Evolutionary conservation across 1,139 yeast species (phyloP).

Genomic region (Suhomyces guaymorum): DNA sequence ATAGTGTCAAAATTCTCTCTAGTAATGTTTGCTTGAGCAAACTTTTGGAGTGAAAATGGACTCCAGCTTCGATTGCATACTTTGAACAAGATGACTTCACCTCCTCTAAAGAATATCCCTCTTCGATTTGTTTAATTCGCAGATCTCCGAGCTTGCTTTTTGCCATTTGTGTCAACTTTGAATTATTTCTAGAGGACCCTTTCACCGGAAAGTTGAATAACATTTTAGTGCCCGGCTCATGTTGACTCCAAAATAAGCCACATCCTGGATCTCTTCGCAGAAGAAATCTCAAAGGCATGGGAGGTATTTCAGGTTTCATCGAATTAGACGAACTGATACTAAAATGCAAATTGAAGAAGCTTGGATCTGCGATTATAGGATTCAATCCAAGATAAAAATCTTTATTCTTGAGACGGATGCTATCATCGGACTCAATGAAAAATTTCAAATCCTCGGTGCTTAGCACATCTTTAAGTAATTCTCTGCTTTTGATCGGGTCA

Average conservation of each 20-base stretch:
- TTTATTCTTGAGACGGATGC: conserved; percentile 1
- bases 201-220: conserved; percentile 11
- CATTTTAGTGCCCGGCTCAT: conserved; percentile 9
- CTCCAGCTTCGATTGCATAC: conserved; percentile 13
- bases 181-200: conserved; percentile 7
- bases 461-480: background rate
- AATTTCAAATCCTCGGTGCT: background rate
- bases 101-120: conserved; percentile 14
- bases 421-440: conserved; percentile 6
- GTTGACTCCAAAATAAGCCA: conserved; percentile 16
- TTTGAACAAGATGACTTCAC: conserved; percentile 16
- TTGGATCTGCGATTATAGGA: conserved; percentile 6
- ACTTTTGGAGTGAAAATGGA: conserved; percentile 6
- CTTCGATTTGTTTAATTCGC: conserved; percentile 17
- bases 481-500: too few relatives aligned
- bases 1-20: conserved; percentile 7
- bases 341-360: conserved; percentile 8
- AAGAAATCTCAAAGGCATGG: conserved; percentile 16
- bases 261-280: conserved; percentile 24
- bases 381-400: conserved; percentile 7
- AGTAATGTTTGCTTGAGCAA: conserved; percentile 4
- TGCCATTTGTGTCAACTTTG: conserved; percentile 10
- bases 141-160: conserved; percentile 13
- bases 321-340: conserved; percentile 1
- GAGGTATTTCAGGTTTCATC: conserved; percentile 12